Conservation (phyloP, 345 rosid genomes). For the Isatis tinctoria region DNA sequence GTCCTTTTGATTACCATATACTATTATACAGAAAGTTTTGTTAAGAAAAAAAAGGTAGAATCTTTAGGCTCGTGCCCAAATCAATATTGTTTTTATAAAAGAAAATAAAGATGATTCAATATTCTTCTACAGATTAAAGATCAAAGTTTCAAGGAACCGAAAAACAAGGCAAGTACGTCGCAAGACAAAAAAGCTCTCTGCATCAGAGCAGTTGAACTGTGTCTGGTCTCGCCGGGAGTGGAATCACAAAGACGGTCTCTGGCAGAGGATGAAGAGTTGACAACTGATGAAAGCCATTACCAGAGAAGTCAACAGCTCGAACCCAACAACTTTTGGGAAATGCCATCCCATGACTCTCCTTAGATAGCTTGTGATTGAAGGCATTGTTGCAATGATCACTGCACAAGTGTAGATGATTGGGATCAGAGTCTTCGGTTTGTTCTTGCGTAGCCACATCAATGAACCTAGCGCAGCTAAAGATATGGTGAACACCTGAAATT, state of each 20-base stretch:
- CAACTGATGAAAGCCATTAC: conserved; percentile 84
- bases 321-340: conserved; percentile 83
- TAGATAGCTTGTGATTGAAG: conserved; percentile 87
- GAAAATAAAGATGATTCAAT: background rate
- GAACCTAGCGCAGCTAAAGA: conserved; percentile 96
- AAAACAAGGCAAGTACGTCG: background rate
- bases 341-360: conserved; percentile 90
- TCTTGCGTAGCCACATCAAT: conserved; percentile 95
- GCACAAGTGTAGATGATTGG: conserved; percentile 88
- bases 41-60: background rate
- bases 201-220: conserved; percentile 6
- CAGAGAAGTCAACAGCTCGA: conserved; percentile 77
- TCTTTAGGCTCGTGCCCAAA: background rate
- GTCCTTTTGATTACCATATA: background rate
- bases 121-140: conserved; percentile 3
- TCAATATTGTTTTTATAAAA: background rate
- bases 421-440: conserved; percentile 84
- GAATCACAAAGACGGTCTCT: conserved; percentile 66
- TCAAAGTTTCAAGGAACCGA: conserved; percentile 1
- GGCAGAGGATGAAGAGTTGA: conserved; percentile 86
- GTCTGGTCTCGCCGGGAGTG: conserved; percentile 21
- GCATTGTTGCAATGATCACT: conserved; percentile 91
- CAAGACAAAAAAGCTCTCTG: conserved; percentile 9
- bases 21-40: background rate
- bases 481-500: conserved; percentile 70